Base-by-base conservation (phyloP, 352 stramenopile genomes). In the Globisporangium spiculum region DNA sequence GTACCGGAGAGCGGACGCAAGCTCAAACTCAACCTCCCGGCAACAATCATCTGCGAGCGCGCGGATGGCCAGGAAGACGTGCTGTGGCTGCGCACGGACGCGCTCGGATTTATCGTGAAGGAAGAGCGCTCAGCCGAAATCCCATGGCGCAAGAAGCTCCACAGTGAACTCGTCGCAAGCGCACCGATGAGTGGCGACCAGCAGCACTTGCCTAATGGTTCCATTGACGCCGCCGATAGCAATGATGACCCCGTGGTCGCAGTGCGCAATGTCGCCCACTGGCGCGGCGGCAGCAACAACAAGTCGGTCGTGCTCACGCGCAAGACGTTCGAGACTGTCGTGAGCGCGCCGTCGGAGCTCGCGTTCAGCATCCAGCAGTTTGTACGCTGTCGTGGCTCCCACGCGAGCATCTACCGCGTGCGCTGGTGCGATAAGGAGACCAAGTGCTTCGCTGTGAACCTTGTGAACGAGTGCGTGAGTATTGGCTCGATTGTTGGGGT, bases 341-440 rank as follows among this genome's bases (percentile, higher is more conserved):
- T 92, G 14, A 86, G 77, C 44, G 73, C 77, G 0, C 82, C 86
- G 16, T 77, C 72, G 10, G 85, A 93, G 20, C 62, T 92, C 26
- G 77, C 81, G 0, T 86, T 84, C 46, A 88, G 73, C 38, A 61
- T 93, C 0, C 87, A 95, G 72, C 81, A 88, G 52, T 93, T 88
- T 66, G 71, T 95, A 22, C 79, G 77, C 32, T 92, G 87, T 57
- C 83, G 87, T 0, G 87, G 87, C 16, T 77, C 79, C 5, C 75
- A 92, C 26, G 76, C 82, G 10, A 92, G 84, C 46, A 78, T 93
- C 44, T 93, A 93, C 61, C 83, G 85, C 41, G 70, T 93, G 26
- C 80, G 79, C 32, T 95, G 85, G 84, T 75, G 69, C 20, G 66
- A 81, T 2, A 70, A 75, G 1, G 78, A 83, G 46, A 75, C 77